Conservation (phyloP, 83 land plant species). For the Thuja plicata region DNA sequence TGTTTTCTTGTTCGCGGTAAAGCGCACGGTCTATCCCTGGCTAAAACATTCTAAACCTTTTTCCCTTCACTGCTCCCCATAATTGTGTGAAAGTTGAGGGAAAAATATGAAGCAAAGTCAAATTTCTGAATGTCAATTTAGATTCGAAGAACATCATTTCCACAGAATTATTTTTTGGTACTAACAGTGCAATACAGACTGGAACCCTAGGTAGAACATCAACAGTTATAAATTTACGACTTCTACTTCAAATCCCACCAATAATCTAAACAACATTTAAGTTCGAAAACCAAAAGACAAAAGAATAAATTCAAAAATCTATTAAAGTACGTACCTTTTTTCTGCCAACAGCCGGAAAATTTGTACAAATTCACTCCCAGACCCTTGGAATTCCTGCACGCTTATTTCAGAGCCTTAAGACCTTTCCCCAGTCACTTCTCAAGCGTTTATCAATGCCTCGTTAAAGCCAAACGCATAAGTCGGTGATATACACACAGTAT, state of each 20-base stretch:
- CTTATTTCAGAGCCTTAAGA: not conserved
- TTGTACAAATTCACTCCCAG: not conserved
- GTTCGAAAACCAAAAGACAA: not conserved
- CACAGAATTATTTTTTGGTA: not conserved
- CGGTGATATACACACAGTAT: not conserved
- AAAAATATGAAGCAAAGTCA: too few relatives aligned
- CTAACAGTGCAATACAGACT: not conserved
- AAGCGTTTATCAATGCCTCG: not conserved
- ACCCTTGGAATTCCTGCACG: not conserved
- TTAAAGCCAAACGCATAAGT: not conserved
- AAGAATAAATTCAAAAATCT: not conserved
- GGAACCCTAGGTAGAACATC: not conserved
- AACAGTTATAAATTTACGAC: not conserved
- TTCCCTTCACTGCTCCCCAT: too few relatives aligned
- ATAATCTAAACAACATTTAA: not conserved
- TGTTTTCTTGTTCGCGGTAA: too few relatives aligned
- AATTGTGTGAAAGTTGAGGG: too few relatives aligned
- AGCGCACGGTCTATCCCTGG: too few relatives aligned
- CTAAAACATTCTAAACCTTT: too few relatives aligned
- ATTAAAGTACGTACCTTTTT: not conserved
- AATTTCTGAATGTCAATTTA: too few relatives aligned
- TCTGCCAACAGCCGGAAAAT: not conserved
- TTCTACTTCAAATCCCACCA: not conserved
- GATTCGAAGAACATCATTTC: too few relatives aligned
- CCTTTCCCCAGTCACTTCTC: not conserved